These are phyloP conservation scores for Tylopilus orsonianus DNA, from an alignment of 1,284 basidiomycete genomes.

Conservation along the genomic window DNA sequence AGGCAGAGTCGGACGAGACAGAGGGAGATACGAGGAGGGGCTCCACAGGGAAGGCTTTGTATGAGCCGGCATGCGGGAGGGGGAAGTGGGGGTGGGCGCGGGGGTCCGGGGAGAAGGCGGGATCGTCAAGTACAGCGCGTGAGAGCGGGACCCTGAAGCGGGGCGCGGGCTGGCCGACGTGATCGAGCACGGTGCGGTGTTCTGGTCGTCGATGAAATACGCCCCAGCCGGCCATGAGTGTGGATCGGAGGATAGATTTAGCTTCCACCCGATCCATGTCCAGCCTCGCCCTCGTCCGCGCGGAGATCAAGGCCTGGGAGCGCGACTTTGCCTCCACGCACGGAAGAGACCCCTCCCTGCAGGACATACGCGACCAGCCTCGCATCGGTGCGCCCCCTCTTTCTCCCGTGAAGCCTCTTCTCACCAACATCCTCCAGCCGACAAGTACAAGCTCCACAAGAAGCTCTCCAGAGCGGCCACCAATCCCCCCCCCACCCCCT, in stretches of 20 bases:
- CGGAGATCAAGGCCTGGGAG: conserved; percentile 85
- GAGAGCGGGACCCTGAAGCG: conserved; percentile 23
- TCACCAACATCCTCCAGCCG: conserved; percentile 45
- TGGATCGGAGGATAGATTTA: neutral
- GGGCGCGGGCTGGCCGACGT: neutral
- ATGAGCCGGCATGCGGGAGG: conserved; percentile 18
- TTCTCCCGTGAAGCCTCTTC: conserved; percentile 11
- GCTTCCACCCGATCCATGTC: conserved; percentile 36
- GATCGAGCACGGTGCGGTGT: neutral
- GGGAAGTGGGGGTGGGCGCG: conserved; percentile 44
- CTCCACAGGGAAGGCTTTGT: conserved; percentile 12
- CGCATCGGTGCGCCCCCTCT: conserved; percentile 60
- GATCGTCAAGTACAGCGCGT: conserved; percentile 40
- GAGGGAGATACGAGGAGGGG: neutral
- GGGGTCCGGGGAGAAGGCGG: conserved; percentile 58
- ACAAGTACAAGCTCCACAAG: conserved; percentile 84
- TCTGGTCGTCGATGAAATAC: conserved; percentile 10
- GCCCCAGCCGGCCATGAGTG: conserved; percentile 12
- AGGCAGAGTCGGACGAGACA: neutral
- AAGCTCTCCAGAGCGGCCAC: conserved; percentile 57
- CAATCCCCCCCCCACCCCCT: conserved; percentile 33
- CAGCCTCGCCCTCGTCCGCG: conserved; percentile 53
- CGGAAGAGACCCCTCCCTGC: conserved; percentile 65
- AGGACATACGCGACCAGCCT: conserved; percentile 74
- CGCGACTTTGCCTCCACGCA: conserved; percentile 64